A percentile compares a stretch with the other conserved stretches of the same genome.
These are phyloP conservation scores for Quercus tomentella DNA, from an alignment of 331 rosid genomes.

Conservation along the genomic window DNA sequence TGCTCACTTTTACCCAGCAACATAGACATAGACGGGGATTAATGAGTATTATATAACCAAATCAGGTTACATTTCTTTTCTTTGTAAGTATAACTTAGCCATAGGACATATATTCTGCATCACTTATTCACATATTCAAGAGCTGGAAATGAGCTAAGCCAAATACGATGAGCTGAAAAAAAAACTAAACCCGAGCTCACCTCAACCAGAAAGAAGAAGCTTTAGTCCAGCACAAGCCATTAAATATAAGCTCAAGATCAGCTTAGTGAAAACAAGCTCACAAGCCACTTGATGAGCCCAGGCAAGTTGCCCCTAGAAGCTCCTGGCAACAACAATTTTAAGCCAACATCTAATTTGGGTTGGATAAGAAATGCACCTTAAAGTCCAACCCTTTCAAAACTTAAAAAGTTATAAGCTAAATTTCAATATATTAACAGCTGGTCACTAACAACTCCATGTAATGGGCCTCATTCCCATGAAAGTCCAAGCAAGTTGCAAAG, in stretches of 20 bases:
- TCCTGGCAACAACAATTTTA: background rate
- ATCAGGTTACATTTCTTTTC: background rate
- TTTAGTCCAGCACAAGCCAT: background rate
- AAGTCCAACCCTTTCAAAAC: background rate
- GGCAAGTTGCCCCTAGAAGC: background rate
- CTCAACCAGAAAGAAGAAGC: background rate
- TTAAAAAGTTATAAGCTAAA: background rate
- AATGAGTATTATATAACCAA: background rate
- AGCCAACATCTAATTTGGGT: background rate
- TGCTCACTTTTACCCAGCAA: background rate
- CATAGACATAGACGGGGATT: background rate
- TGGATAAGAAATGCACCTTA: background rate
- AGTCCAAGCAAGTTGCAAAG: background rate
- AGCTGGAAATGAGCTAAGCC: background rate
- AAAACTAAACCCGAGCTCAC: background rate
- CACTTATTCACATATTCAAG: background rate
- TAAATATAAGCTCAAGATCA: background rate
- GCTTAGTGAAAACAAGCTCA: background rate
- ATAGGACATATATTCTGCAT: background rate
- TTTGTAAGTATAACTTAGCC: background rate
- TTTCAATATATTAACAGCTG: background rate
- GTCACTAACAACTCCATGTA: background rate
- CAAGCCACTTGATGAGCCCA: background rate
- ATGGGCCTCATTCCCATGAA: background rate
- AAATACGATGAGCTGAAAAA: background rate